Evolutionary conservation across 768 basidiomycete species (phyloP).

Genomic region (Trametes gibbosa): DNA sequence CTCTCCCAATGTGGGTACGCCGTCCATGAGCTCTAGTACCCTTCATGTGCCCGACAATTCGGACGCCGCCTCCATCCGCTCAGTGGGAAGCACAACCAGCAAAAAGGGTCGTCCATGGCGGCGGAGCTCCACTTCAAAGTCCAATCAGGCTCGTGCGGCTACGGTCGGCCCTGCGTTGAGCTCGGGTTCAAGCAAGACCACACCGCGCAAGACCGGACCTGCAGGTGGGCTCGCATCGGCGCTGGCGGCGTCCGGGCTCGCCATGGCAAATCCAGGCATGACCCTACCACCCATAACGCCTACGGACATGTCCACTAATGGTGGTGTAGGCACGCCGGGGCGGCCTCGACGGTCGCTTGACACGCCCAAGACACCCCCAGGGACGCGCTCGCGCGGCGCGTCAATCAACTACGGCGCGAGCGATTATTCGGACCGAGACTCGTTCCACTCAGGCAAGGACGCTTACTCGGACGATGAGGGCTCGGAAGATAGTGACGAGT

Average conservation of each 20-base stretch:
- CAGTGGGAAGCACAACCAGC: constrained; percentile 21
- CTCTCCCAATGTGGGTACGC: constrained; percentile 1
- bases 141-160: constrained; percentile 9
- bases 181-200: constrained; percentile 33
- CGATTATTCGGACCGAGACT: constrained; percentile 16
- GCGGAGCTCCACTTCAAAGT: constrained; percentile 16
- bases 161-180: constrained; percentile 15
- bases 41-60: constrained; percentile 25
- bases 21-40: constrained; percentile 15
- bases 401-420: constrained; percentile 21
- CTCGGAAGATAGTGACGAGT: constrained; percentile 33
- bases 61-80: constrained; percentile 25
- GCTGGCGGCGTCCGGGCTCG: constrained; percentile 61
- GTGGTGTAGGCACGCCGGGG: background rate
- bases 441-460: constrained; percentile 20
- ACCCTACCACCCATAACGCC: constrained; percentile 40
- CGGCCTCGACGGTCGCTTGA: constrained; percentile 12
- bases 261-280: constrained; percentile 59
- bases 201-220: constrained; percentile 34
- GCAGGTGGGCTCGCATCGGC: constrained; percentile 58
- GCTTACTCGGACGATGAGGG: constrained; percentile 25
- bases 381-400: constrained; percentile 19
- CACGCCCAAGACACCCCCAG: constrained; percentile 12
- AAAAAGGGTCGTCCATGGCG: constrained; percentile 24
- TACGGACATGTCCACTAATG: background rate